Evolutionary conservation across 306 rosid genomes (phyloP).

Genomic region (Elaeagnus macrophylla): DNA sequence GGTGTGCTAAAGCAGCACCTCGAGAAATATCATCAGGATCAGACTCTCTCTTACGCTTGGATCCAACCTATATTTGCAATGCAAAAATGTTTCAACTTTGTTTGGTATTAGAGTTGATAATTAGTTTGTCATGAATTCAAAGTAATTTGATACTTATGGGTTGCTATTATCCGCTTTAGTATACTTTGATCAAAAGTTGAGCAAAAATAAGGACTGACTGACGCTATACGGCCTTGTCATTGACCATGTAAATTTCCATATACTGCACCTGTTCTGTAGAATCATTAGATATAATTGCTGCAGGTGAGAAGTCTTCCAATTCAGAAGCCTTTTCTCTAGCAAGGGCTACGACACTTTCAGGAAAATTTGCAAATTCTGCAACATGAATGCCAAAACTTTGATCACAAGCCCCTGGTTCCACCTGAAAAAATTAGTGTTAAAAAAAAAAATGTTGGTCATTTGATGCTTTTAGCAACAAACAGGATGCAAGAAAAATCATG

Average conservation of each 20-base stretch:
- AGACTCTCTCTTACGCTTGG: conserved; percentile 64
- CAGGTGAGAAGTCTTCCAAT: conserved; percentile 85
- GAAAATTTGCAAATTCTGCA: conserved; percentile 94
- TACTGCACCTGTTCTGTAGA: conserved; percentile 40
- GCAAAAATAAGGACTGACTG: too few species aligned
- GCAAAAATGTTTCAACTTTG: too few species aligned
- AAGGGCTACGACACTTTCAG: conserved; percentile 74
- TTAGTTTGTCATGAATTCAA: too few species aligned
- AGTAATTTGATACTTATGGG: too few species aligned
- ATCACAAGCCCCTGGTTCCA: conserved; percentile 96
- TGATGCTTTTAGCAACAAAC: background rate
- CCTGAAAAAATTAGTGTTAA: conserved; percentile 44
- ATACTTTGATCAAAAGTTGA: too few species aligned
- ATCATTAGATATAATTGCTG: conserved; percentile 34
- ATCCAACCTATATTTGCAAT: conserved; percentile 61
- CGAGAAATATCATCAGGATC: conserved; percentile 53
- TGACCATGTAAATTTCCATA: conserved; percentile 2
- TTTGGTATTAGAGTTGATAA: too few species aligned
- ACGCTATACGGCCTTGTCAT: background rate
- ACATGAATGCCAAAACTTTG: conserved; percentile 99
- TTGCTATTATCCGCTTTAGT: too few species aligned
- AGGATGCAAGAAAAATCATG: background rate
- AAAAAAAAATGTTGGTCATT: conserved; percentile 11
- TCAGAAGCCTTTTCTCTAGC: conserved; percentile 97
- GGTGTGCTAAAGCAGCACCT: conserved; percentile 66